Evolutionary conservation across 148 eudicot genomes (phyloP).

Genomic region (Camellia sinensis): DNA sequence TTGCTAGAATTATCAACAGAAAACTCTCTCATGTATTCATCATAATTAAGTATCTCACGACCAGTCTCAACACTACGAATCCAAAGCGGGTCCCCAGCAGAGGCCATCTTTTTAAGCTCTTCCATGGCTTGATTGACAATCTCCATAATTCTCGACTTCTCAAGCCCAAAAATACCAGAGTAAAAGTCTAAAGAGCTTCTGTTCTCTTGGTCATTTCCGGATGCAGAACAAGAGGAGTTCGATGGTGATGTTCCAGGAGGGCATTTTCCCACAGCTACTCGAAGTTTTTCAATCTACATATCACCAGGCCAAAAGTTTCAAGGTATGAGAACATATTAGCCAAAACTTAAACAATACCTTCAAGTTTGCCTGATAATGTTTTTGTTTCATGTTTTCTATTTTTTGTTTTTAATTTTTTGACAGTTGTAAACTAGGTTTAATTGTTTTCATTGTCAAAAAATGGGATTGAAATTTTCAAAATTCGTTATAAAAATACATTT

Average conservation of each 20-base stretch:
- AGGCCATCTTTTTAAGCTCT: slow-evolving; percentile 77
- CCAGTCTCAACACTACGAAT: slow-evolving; percentile 76
- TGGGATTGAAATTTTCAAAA: too few species aligned
- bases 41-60: slow-evolving; percentile 82
- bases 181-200: slow-evolving; percentile 62
- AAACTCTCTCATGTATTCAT: slow-evolving; percentile 64
- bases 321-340: background rate
- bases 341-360: too few species aligned
- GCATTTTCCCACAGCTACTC: slow-evolving; percentile 46
- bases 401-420: too few species aligned
- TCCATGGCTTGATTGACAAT: slow-evolving; percentile 50
- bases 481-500: too few species aligned
- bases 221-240: slow-evolving; percentile 46
- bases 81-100: slow-evolving; percentile 79
- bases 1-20: slow-evolving; percentile 29
- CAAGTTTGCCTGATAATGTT: too few species aligned
- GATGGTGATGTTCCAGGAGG: slow-evolving; percentile 53
- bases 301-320: background rate
- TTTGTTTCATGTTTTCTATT: too few species aligned
- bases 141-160: slow-evolving; percentile 61
- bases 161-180: slow-evolving; percentile 64
- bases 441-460: too few species aligned
- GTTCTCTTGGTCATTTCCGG: slow-evolving; percentile 52
- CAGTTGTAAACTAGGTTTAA: too few species aligned
- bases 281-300: slow-evolving; percentile 75